These are phyloP conservation scores for Fusarium buharicum DNA, from an alignment of 2,329 filamentous ascomycete genomes.

Conservation along the genomic window DNA sequence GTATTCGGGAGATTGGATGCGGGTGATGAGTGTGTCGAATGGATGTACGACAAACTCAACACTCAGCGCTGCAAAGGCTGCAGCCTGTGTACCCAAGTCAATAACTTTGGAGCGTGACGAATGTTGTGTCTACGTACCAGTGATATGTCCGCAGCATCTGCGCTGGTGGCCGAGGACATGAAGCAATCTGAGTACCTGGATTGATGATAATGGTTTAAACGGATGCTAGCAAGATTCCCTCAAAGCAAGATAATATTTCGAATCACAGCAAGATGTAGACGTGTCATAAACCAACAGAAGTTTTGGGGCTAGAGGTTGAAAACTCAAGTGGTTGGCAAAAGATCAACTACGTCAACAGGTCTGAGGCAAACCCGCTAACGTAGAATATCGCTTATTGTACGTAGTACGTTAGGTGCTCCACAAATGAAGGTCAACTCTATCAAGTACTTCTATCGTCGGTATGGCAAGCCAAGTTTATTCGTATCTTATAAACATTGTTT, in stretches of 20 bases:
- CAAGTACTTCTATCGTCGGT: no score
- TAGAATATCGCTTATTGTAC: constrained; percentile 3
- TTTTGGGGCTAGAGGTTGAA: background rate
- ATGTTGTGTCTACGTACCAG: background rate
- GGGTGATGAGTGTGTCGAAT: constrained; percentile 30
- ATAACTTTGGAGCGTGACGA: rapidly evolving
- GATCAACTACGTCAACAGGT: constrained; percentile 27
- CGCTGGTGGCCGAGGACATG: constrained; percentile 14
- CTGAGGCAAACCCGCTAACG: background rate
- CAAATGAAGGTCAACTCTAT: background rate
- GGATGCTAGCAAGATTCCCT: no score
- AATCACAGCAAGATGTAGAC: rapidly evolving
- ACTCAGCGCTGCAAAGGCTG: constrained; percentile 20
- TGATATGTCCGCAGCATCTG: constrained; percentile 26
- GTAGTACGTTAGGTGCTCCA: background rate
- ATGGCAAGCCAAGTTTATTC: no score
- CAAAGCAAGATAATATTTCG: background rate
- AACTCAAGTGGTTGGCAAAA: background rate
- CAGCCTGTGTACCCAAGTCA: constrained; percentile 4
- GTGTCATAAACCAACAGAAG: no score
- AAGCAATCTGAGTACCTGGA: background rate
- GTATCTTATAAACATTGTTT: no score
- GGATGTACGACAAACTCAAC: constrained; percentile 32
- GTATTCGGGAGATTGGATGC: constrained; percentile 26
- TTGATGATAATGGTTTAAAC: no score